Evolutionary conservation across 176 grass and related monocot species (phyloP).

Genomic region (Carex myosuroides): DNA sequence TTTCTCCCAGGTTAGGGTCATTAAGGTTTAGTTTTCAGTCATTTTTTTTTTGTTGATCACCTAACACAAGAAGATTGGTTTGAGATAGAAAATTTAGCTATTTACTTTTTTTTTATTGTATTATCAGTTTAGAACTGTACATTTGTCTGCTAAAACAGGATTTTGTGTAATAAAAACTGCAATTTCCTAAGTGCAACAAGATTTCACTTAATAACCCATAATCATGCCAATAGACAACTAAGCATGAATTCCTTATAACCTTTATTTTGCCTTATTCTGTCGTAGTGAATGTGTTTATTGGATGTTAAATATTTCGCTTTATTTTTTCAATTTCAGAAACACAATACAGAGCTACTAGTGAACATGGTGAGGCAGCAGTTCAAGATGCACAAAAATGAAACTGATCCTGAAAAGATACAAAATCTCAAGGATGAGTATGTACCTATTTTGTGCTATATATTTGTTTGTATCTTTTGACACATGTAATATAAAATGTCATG

Average conservation of each 20-base stretch:
- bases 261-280: neutral
- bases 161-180: neutral
- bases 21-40: neutral
- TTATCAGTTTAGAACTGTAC: neutral
- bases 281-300: neutral
- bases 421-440: constrained; percentile 94
- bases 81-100: neutral
- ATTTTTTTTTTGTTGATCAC: neutral
- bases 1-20: neutral
- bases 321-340: constrained; percentile 48
- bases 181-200: neutral
- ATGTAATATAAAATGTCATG: neutral
- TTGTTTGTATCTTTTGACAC: constrained; percentile 16
- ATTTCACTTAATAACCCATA: neutral
- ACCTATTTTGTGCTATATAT: neutral
- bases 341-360: constrained; percentile 76
- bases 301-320: neutral
- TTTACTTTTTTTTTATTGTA: neutral
- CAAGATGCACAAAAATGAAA: constrained; percentile 94
- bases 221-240: neutral
- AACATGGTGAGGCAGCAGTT: constrained; percentile 93
- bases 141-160: neutral
- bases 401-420: constrained; percentile 92
- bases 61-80: neutral
- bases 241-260: neutral